Percentiles rank a stretch among this genome's conserved stretches.
These are phyloP conservation scores for Hanseniaspora pseudoguilliermondii DNA, from an alignment of 805 yeast genomes.

Conservation along the genomic window DNA sequence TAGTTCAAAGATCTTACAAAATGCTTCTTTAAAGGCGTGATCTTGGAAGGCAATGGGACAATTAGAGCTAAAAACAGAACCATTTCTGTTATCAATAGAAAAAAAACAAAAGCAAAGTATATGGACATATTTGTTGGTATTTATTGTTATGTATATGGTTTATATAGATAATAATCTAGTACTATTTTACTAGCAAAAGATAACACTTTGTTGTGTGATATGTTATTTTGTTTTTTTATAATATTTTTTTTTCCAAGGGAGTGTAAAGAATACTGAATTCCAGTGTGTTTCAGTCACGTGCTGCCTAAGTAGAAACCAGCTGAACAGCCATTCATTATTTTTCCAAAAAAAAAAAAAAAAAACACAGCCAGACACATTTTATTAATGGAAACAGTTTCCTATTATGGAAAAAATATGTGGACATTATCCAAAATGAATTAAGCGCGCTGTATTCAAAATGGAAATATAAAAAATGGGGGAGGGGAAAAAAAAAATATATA, in stretches of 20 bases:
- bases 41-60: conserved; percentile 66
- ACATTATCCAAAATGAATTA: not conserved
- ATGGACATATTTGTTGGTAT: conserved; percentile 19
- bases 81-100: conserved; percentile 68
- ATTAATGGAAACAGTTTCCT: too few relatives aligned
- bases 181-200: too few relatives aligned
- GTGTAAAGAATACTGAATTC: too few relatives aligned
- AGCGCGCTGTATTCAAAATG: not conserved
- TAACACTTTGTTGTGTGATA: too few relatives aligned
- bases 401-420: too few relatives aligned
- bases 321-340: too few relatives aligned
- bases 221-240: too few relatives aligned
- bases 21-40: conserved; percentile 4
- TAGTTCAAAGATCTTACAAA: conserved; percentile 36
- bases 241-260: not conserved
- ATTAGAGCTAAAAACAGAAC: conserved; percentile 65
- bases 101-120: conserved; percentile 41
- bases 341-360: too few relatives aligned
- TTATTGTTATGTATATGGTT: not conserved
- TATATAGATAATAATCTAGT: not conserved
- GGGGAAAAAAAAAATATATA: not conserved
- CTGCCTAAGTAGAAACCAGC: too few relatives aligned
- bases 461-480: too few relatives aligned
- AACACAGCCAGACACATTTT: too few relatives aligned
- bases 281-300: too few relatives aligned